Percentiles rank a stretch among this genome's conserved stretches.
These are phyloP conservation scores for Prorocentrum cordatum DNA, from an alignment of 169 alveolate species.

Conservation along the genomic window DNA sequence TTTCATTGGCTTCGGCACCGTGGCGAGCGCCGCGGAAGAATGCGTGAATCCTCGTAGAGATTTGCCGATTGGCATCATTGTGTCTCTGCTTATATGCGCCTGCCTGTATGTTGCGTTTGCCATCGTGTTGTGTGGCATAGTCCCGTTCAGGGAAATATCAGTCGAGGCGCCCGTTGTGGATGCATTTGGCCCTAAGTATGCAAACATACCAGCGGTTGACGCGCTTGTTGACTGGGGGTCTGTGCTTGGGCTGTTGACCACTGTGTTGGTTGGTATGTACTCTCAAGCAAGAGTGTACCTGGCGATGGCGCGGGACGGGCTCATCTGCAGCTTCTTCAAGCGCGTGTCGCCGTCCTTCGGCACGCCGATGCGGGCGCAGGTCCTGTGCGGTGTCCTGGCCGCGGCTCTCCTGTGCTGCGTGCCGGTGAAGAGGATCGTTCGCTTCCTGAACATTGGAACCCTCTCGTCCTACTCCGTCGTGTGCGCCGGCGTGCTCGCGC, in stretches of 20 bases:
- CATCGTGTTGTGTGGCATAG: neutral
- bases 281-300: conserved; percentile 15
- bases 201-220: conserved; percentile 26
- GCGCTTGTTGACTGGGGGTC: conserved; percentile 44
- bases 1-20: conserved; percentile 43
- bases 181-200: conserved; percentile 32
- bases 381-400: neutral
- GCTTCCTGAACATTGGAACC: conserved; percentile 36
- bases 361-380: neutral
- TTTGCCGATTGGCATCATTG: conserved; percentile 29
- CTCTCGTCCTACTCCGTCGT: conserved; percentile 17
- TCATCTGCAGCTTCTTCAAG: no score
- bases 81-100: conserved; percentile 21
- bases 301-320: conserved; percentile 39
- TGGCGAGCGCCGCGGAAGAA: conserved; percentile 54
- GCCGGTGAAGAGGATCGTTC: neutral
- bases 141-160: neutral
- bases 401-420: neutral
- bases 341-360: conserved; percentile 10
- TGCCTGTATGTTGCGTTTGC: neutral
- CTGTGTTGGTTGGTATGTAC: conserved; percentile 10
- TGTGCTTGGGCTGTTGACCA: conserved; percentile 32
- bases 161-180: conserved; percentile 25
- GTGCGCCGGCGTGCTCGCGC: conserved; percentile 28
- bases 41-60: conserved; percentile 21